Conservation (phyloP, 768 basidiomycete genomes). For the Russula brevipes region DNA sequence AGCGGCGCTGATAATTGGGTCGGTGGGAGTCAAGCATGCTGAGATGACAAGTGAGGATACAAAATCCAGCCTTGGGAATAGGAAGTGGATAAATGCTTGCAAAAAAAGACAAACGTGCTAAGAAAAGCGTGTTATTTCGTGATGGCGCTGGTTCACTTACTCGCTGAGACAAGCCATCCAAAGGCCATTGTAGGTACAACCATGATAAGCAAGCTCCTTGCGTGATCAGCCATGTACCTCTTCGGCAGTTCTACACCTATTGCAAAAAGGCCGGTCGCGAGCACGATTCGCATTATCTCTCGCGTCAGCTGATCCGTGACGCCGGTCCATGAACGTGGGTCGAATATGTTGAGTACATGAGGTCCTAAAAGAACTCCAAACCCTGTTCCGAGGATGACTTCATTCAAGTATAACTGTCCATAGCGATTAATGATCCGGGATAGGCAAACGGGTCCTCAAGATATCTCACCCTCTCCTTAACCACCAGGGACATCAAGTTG, state of each 20-base stretch:
- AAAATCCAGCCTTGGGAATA: constrained; percentile 70
- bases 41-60: constrained; percentile 80
- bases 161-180: constrained; percentile 73
- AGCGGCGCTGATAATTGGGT: constrained; percentile 86
- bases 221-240: constrained; percentile 78
- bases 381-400: constrained; percentile 85
- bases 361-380: constrained; percentile 68
- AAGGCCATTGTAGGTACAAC: constrained; percentile 82
- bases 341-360: constrained; percentile 60
- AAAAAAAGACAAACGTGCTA: not conserved
- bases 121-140: not conserved
- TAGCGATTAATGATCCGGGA: not conserved
- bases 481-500: constrained; percentile 73
- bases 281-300: constrained; percentile 82
- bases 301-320: constrained; percentile 62
- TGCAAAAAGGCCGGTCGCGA: constrained; percentile 89
- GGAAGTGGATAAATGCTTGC: constrained; percentile 55
- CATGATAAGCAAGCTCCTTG: constrained; percentile 60
- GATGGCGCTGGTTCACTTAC: constrained; percentile 34
- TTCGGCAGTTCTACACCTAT: constrained; percentile 91
- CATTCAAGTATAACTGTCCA: constrained; percentile 75
- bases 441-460: not conserved
- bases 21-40: constrained; percentile 89
- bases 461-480: constrained; percentile 66
- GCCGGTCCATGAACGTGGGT: constrained; percentile 69